These are phyloP conservation scores for Pouteria glomerata DNA, from an alignment of 148 eudicot species.

Conservation along the genomic window DNA sequence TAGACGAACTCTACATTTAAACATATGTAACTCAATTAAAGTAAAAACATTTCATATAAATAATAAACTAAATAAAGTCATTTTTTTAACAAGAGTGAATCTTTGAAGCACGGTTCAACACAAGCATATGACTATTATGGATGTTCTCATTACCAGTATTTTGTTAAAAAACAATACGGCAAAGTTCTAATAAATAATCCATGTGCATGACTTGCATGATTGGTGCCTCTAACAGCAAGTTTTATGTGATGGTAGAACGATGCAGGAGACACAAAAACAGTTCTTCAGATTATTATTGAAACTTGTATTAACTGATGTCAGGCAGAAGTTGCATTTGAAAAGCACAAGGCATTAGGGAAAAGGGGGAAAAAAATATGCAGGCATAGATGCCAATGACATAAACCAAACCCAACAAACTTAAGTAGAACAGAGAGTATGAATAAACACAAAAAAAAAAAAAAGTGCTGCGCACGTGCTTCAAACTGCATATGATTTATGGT, in stretches of 20 bases:
- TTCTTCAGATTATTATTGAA: neutral
- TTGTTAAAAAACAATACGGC: neutral
- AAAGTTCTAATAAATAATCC: neutral
- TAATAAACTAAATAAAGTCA: no score
- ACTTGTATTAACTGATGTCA: neutral
- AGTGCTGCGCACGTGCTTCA: neutral
- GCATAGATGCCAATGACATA: neutral
- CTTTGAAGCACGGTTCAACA: no score
- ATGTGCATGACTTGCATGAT: no score
- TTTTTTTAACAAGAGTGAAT: no score
- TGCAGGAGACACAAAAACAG: neutral
- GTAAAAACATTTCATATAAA: no score
- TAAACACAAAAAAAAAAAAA: neutral
- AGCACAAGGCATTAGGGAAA: neutral
- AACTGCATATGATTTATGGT: neutral
- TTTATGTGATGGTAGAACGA: neutral
- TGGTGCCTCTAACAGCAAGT: neutral
- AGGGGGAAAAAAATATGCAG: neutral
- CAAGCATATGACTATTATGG: no score
- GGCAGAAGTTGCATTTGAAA: neutral
- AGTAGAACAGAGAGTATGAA: neutral
- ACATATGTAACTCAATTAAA: no score
- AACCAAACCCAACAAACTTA: neutral
- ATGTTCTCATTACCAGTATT: no score
- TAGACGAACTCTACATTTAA: no score